A percentile compares a stretch with the other conserved stretches of the same genome.
These are phyloP conservation scores for Dothiorella sarmentorum DNA, from an alignment of 2,329 filamentous ascomycete species.

Conservation along the genomic window DNA sequence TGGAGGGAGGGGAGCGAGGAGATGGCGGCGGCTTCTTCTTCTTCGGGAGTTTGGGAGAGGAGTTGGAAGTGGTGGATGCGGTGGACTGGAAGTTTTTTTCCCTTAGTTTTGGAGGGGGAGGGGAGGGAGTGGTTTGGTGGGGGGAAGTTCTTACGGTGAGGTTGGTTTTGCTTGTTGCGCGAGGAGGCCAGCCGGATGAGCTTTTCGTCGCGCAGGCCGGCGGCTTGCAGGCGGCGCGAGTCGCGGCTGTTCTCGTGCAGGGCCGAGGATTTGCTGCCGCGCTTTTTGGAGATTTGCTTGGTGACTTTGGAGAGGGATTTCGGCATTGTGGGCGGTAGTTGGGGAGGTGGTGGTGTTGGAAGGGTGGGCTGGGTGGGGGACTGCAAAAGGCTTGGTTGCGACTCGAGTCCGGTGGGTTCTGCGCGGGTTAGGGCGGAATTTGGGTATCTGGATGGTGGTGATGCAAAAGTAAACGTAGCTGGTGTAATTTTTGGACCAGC, in stretches of 20 bases:
- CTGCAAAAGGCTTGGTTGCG: neutral
- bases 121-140: neutral
- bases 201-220: conserved; percentile 76
- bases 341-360: neutral
- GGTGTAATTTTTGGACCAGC: conserved; percentile 5
- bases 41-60: conserved; percentile 31
- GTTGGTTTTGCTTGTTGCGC: conserved; percentile 70
- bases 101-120: neutral
- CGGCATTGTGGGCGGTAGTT: conserved; percentile 60
- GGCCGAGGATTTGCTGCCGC: conserved; percentile 62
- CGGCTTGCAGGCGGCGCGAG: conserved; percentile 74
- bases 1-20: conserved; percentile 56
- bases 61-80: conserved; percentile 71
- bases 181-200: conserved; percentile 68
- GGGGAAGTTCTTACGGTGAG: conserved; percentile 57
- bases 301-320: conserved; percentile 76
- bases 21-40: conserved; percentile 53
- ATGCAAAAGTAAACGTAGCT: neutral
- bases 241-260: conserved; percentile 89
- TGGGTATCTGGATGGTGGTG: neutral
- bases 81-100: too few relatives aligned
- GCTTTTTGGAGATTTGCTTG: conserved; percentile 89
- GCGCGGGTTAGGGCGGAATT: neutral
- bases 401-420: neutral
- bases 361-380: neutral